Conservation (phyloP, 345 rosid genomes). For the Schrenkiella parvula region DNA sequence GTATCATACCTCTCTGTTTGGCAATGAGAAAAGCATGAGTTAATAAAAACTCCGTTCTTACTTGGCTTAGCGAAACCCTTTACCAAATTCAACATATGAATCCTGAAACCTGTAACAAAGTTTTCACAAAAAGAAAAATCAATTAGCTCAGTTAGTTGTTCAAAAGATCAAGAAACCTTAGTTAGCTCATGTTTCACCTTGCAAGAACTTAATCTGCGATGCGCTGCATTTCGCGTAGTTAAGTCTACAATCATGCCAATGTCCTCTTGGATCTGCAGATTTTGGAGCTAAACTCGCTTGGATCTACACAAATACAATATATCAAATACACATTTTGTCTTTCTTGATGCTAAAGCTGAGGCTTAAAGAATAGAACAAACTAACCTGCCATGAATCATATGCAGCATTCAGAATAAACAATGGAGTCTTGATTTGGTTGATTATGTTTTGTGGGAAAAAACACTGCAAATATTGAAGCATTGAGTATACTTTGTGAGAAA, state of each 20-base stretch:
- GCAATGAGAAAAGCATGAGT: constrained; percentile 35
- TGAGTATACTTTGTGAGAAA: not conserved
- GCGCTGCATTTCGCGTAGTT: constrained; percentile 21
- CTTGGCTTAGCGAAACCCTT: constrained; percentile 13
- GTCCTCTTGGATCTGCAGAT: constrained; percentile 35
- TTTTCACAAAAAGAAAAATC: not conserved
- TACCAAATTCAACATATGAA: constrained; percentile 24
- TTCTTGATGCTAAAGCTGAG: not conserved
- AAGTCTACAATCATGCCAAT: constrained; percentile 33
- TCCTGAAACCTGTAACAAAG: constrained; percentile 21
- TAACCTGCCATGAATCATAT: constrained; percentile 40
- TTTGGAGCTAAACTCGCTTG: constrained; percentile 38
- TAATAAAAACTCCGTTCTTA: constrained; percentile 31
- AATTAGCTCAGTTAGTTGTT: not conserved
- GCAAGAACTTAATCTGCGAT: constrained; percentile 35
- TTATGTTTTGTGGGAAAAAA: constrained; percentile 36
- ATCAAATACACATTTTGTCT: not conserved
- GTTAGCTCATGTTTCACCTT: constrained; percentile 24
- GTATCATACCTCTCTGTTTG: constrained; percentile 37
- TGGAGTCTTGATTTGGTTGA: constrained; percentile 34
- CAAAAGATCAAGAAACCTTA: constrained; percentile 3
- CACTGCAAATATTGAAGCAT: constrained; percentile 24
- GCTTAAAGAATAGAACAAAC: not conserved
- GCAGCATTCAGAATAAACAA: constrained; percentile 35
- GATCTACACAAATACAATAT: constrained; percentile 13